phyloP scores from a whole-genome alignment of 2,329 filamentous ascomycete species.

The Aplosporella prunicola region DNA sequence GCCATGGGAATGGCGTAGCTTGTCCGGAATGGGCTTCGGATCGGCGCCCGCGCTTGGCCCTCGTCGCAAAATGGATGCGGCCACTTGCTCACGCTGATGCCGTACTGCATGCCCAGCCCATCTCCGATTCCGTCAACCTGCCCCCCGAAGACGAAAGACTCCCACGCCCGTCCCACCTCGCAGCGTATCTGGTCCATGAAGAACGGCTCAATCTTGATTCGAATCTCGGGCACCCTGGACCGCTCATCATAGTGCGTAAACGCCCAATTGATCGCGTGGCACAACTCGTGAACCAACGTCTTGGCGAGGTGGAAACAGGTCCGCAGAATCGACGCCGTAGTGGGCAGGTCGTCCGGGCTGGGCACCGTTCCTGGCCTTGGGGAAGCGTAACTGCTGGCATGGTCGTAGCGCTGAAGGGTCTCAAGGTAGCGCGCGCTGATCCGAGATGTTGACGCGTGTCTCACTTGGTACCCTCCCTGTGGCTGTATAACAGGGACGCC shows the following conservation, averaged over 20 bases:
- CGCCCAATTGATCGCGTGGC: conserved; percentile 9
- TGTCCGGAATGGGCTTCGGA: conserved; percentile 1
- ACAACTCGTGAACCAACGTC: conserved; percentile 11
- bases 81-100: conserved; percentile 10
- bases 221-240: neutral
- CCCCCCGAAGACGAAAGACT: conserved; percentile 6
- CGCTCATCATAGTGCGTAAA: neutral
- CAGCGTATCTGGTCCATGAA: conserved; percentile 9
- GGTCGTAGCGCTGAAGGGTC: no score
- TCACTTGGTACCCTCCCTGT: no score
- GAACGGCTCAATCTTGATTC: conserved; percentile 10
- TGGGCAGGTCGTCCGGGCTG: neutral
- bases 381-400: no score
- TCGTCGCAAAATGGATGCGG: conserved; percentile 4
- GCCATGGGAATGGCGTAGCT: conserved; percentile 10
- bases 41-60: conserved; percentile 8
- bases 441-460: no score
- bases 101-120: conserved; percentile 6
- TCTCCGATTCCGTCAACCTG: conserved; percentile 8
- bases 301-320: conserved; percentile 11
- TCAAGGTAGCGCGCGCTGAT: no score
- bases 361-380: no score
- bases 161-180: conserved; percentile 10
- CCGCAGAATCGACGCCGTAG: conserved; percentile 1
- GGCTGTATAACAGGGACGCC: no score